phyloP scores from a whole-genome alignment of 2,329 filamentous ascomycete genomes.

The Aspergillus puulaauensis region DNA sequence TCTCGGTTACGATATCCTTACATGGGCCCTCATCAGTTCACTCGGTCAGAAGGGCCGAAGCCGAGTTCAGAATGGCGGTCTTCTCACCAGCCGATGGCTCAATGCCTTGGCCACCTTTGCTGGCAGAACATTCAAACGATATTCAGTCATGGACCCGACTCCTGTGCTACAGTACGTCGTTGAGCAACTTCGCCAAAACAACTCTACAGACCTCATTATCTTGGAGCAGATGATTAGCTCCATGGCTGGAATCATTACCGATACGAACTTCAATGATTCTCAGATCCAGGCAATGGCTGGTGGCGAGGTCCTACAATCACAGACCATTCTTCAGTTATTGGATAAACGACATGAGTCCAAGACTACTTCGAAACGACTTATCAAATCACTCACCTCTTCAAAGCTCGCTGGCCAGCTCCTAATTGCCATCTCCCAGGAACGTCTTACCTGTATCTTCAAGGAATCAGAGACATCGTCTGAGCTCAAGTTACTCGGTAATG shows the following conservation, averaged over 20 bases:
- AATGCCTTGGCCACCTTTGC: constrained; percentile 87
- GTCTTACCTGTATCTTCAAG: constrained; percentile 79
- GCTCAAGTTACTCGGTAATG: constrained; percentile 83
- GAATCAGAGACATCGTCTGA: constrained; percentile 67
- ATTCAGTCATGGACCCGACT: constrained; percentile 76
- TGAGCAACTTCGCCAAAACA: constrained; percentile 75
- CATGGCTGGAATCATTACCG: constrained; percentile 90
- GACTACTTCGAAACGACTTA: constrained; percentile 74
- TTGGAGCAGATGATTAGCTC: constrained; percentile 84
- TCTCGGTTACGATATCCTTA: constrained; percentile 87
- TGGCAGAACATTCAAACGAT: constrained; percentile 84
- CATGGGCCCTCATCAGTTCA: constrained; percentile 83
- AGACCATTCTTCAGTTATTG: constrained; percentile 75
- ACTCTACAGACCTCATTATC: constrained; percentile 87
- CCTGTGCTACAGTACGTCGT: constrained; percentile 90
- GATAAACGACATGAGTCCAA: constrained; percentile 78
- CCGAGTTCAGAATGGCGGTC: constrained; percentile 62
- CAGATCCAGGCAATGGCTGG: constrained; percentile 88
- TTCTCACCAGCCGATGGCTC: constrained; percentile 88
- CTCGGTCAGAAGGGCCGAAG: constrained; percentile 59
- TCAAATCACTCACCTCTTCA: constrained; percentile 74
- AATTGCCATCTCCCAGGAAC: constrained; percentile 87
- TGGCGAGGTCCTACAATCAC: constrained; percentile 73
- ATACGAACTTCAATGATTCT: constrained; percentile 82
- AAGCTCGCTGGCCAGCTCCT: constrained; percentile 78